Conservation (phyloP, 768 basidiomycete genomes). For the Phanerodontia chrysosporium region DNA sequence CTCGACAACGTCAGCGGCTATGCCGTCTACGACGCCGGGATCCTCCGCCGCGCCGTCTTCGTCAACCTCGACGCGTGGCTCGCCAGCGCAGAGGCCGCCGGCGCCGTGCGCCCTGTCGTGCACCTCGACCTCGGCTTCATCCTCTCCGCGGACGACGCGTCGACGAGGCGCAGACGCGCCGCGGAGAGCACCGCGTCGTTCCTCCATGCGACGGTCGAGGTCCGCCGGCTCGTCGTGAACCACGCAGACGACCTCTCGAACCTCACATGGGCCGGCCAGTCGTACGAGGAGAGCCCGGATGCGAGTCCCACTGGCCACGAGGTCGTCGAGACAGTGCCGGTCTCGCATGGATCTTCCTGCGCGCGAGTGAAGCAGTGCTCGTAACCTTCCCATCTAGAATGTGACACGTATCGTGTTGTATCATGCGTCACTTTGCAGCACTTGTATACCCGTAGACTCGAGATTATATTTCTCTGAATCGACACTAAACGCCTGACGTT, state of each 20-base stretch:
- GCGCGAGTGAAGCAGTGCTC: conserved; percentile 24
- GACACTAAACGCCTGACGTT: no score
- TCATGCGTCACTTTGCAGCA: no score
- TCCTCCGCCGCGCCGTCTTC: conserved; percentile 47
- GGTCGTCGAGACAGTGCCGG: conserved; percentile 14
- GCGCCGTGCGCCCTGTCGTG: conserved; percentile 29
- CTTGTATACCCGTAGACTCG: no score
- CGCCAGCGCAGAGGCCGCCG: conserved; percentile 31
- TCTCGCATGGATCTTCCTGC: conserved; percentile 20
- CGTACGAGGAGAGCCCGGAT: conserved; percentile 24
- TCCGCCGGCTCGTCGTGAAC: conserved; percentile 19
- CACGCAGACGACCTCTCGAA: conserved; percentile 24
- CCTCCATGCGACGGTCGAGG: conserved; percentile 7
- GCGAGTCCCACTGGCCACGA: conserved; percentile 15
- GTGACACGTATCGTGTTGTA: no score
- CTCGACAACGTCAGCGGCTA: conserved; percentile 52
- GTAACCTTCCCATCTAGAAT: conserved; percentile 9
- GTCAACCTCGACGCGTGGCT: conserved; percentile 54
- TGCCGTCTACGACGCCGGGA: conserved; percentile 48
- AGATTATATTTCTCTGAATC: no score
- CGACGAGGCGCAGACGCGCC: no score
- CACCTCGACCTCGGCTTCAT: conserved; percentile 29
- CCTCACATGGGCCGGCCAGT: conserved; percentile 25
- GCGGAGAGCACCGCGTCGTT: conserved; percentile 2
- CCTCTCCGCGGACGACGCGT: no score